Percentiles rank a stretch among this genome's conserved stretches.
Evolutionary conservation across 306 rosid genomes (phyloP).

Genomic region (Parietaria judaica): DNA sequence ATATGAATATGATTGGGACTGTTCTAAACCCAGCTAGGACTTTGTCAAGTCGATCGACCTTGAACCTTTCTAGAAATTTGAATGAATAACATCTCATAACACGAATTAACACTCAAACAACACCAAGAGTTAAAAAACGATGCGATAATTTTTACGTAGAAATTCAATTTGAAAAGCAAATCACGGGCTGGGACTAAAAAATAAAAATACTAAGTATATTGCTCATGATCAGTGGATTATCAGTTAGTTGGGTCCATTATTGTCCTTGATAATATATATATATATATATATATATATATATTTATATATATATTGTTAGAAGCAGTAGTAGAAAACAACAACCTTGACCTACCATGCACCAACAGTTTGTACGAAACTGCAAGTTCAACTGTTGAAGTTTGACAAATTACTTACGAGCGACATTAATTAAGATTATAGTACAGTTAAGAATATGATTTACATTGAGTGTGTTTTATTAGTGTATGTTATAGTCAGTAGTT

Average conservation of each 20-base stretch:
- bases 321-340: neutral
- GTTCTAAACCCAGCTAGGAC: too few relatives aligned
- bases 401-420: neutral
- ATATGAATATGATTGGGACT: too few relatives aligned
- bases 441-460: neutral
- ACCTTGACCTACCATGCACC: constrained; percentile 4
- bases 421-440: neutral
- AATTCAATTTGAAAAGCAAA: neutral
- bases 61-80: too few relatives aligned
- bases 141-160: neutral
- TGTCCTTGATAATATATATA: neutral
- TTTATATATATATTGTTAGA: too few relatives aligned
- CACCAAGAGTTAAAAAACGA: neutral
- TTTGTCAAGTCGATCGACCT: too few relatives aligned
- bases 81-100: too few relatives aligned
- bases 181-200: too few relatives aligned
- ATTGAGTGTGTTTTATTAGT: too few relatives aligned
- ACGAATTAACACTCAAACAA: too few relatives aligned
- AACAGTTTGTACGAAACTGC: neutral
- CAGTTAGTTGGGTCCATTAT: neutral
- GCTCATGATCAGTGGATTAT: too few relatives aligned
- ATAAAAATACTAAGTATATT: too few relatives aligned
- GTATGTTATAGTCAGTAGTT: neutral
- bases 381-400: neutral
- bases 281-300: neutral